Base-by-base conservation (phyloP, 495 filamentous ascomycete genomes). In the Lentithecium fluviatile region DNA sequence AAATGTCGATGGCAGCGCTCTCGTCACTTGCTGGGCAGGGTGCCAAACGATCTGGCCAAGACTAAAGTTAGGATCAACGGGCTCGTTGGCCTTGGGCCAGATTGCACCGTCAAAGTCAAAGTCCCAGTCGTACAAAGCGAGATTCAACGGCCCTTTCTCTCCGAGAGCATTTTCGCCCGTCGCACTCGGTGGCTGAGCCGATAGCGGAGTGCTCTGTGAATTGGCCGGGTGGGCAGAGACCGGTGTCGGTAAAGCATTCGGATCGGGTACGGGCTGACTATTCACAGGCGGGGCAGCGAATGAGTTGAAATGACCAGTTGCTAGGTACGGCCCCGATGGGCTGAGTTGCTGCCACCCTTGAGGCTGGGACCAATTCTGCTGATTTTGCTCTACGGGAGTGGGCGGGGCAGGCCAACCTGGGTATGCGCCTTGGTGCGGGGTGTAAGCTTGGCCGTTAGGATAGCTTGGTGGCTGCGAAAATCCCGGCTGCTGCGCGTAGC, bases 31-130 rank as follows among this genome's bases (percentile, higher is more conserved):
- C 29, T 68, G 65, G 1, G 73, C 57, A 10, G 72, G 64, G 37
- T 65, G 65, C 74, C 72, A 74, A 12, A 68, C 63, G n/a, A 75
- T 71, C 25, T 68, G 53, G 11, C 74, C 74, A 20, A 76, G 55
- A 49, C 74, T 76, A 11, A 76, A 48, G 13, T 56, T 60, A 2
- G 60, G 69, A 58, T 76, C 66, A 40, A 75, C 64, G 20, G 69
- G 63, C 19, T 76, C 72, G 11, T 69, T 64, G 26, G 64, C 66
- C 24, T 69, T 70, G 2, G 67, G 63, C 64, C 61, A 76, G 20
- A 70, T 67, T 2, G 69, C 58, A 20, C 61, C 71, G 54, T 73
- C 70, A 49, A 70, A 73, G 32, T 74, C 71, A 29, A 69, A 64
- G 20, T 72, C 69, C 55, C 70, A 71, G 40, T 67, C 63, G 26